A percentile compares a stretch with the other conserved stretches of the same genome.
Conservation (phyloP, 2,329 filamentous ascomycete species). For the Alternaria gaisen region DNA sequence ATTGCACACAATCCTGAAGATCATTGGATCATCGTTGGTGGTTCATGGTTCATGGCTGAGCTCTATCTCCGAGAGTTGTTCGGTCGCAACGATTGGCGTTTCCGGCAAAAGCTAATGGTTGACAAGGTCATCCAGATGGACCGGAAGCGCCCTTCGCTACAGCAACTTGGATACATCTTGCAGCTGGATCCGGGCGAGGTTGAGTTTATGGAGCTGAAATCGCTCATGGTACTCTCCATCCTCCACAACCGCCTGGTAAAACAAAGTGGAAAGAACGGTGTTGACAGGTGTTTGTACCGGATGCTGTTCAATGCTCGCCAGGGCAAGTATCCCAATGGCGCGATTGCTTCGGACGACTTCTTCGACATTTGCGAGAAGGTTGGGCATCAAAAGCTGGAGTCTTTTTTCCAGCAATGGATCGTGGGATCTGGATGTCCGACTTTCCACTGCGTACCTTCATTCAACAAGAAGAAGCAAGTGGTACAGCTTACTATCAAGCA, state of each 20-base stretch:
- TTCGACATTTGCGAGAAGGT: constrained; percentile 86
- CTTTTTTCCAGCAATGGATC: constrained; percentile 95
- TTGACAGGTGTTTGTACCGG: constrained; percentile 84
- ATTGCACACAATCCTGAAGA: constrained; percentile 83
- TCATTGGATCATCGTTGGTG: constrained; percentile 87
- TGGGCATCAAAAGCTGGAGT: constrained; percentile 84
- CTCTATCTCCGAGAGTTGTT: constrained; percentile 89
- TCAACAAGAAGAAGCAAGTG: constrained; percentile 97
- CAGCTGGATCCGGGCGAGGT: constrained; percentile 84
- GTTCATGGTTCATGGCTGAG: constrained; percentile 95
- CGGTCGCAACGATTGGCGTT: constrained; percentile 94
- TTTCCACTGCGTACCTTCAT: constrained; percentile 85
- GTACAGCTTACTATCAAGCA: constrained; percentile 92
- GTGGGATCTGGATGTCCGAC: constrained; percentile 86
- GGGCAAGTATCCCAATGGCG: constrained; percentile 74
- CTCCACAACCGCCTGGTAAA: constrained; percentile 91
- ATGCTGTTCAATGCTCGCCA: constrained; percentile 87
- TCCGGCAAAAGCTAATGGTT: constrained; percentile 83
- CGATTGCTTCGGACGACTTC: constrained; percentile 80
- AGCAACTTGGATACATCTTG: constrained; percentile 78
- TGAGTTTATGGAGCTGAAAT: constrained; percentile 91
- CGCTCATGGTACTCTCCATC: constrained; percentile 89
- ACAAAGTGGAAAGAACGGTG: constrained; percentile 81
- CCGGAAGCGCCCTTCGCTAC: constrained; percentile 80
- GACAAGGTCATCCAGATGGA: constrained; percentile 86